Base-by-base conservation (phyloP, 352 stramenopile species). In the Discostella stelligera region DNA sequence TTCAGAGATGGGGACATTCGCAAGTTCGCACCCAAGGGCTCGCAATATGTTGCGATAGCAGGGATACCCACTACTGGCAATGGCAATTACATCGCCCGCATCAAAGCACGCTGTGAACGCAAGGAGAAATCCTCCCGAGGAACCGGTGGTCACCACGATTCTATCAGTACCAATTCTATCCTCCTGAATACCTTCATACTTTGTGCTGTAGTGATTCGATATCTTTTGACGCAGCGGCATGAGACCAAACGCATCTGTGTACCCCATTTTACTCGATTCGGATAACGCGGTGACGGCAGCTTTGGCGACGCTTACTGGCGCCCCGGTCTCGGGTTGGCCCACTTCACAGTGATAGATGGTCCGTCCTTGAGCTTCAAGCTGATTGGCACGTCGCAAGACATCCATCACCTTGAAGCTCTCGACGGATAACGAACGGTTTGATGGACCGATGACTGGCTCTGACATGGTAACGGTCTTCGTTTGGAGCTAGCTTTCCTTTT, bases 21-120 rank as follows among this genome's bases (percentile, higher is more conserved):
- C 89, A 23, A 90, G 25, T 23, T 87, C 39, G 63, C 83, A 92
- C 8, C 87, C 89, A 18, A 94, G 62, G 20, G 89, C 87, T 11
- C 71, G 70, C n/a, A 93, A 70, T 37, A 95, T 94, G 66, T 95
- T 95, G 2, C 91, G 62, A 77, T 95, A 95, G 63, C 91, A 95
- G 14, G 91, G 91, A 82, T 95, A 95, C 23, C 87, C 87, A 14
- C 75, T 86, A 4, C 65, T 86, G 0, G 88, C 87, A 71, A 95
- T 85, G 7, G 88, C 90, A 27, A 95, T 75, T 8, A 63, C 58
- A 80, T 95, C 90, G 23, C 82, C 87, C 9, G 70, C 53, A 83
- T 95, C 88, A 82, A 95, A 95, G 72, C 83, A 90, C 14, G 75
- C 87, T 0, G 88, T 89, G 61, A 94, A 95, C 23, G 83, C 85